Conservation (phyloP, 2,329 filamentous ascomycete species). For the Botryotinia convoluta region DNA sequence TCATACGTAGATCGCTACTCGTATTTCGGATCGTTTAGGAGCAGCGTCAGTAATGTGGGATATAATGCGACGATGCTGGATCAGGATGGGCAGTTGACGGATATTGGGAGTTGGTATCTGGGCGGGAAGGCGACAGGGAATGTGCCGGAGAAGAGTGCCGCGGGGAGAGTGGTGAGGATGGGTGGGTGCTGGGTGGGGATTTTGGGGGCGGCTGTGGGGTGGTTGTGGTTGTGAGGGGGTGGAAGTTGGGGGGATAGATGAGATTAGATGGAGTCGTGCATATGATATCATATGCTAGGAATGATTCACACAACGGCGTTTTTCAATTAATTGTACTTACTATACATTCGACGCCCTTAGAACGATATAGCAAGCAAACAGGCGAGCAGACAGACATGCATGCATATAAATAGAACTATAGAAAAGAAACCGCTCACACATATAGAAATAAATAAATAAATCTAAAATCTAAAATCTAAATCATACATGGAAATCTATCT, state of each 20-base stretch:
- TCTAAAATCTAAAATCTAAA: not conserved
- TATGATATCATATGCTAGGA: not conserved
- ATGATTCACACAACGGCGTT: not conserved
- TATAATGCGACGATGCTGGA: slow-evolving; percentile 70
- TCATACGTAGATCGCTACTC: slow-evolving; percentile 61
- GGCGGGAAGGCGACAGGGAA: slow-evolving; percentile 50
- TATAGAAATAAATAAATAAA: not conserved
- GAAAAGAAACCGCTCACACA: not conserved
- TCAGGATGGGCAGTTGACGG: slow-evolving; percentile 64
- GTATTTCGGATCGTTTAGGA: slow-evolving; percentile 59
- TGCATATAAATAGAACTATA: not conserved
- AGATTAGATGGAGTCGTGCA: not conserved
- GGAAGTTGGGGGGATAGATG: not conserved
- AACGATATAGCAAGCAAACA: not conserved
- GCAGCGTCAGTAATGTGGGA: slow-evolving; percentile 68
- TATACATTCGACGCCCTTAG: not conserved
- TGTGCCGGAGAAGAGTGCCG: slow-evolving; percentile 23
- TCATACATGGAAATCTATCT: not conserved
- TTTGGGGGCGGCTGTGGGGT: not conserved
- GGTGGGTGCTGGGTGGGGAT: not conserved
- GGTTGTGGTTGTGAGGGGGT: not conserved
- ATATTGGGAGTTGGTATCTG: slow-evolving; percentile 78
- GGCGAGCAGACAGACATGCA: not conserved
- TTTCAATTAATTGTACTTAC: not conserved
- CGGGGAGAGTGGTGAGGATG: not conserved